A percentile compares a stretch with the other conserved stretches of the same genome.
Conservation (phyloP, 345 rosid species). For the Clarkia xantiana region DNA sequence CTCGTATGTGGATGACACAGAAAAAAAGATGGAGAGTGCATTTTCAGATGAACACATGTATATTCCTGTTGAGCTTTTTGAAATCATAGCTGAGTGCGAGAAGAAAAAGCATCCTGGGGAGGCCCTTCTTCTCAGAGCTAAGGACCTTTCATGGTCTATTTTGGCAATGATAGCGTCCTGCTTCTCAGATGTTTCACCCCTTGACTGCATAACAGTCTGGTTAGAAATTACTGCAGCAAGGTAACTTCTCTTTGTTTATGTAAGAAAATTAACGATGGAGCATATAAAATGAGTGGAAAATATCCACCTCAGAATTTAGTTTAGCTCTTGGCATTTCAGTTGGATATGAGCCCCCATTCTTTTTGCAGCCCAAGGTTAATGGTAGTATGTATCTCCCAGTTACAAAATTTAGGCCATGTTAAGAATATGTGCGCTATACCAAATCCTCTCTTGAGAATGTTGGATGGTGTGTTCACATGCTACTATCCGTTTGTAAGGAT, state of each 20-base stretch:
- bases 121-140: conserved; percentile 71
- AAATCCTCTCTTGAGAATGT: too few species aligned
- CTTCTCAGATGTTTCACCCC: conserved; percentile 72
- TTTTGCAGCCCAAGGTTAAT: too few species aligned
- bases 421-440: too few species aligned
- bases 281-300: too few species aligned
- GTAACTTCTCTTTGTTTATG: conserved; percentile 16
- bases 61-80: conserved; percentile 67
- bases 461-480: too few species aligned
- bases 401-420: too few species aligned
- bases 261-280: too few species aligned
- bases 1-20: conserved; percentile 29
- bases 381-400: too few species aligned
- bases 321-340: too few species aligned
- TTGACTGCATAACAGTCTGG: conserved; percentile 84
- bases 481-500: too few species aligned
- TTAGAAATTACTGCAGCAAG: conserved; percentile 99
- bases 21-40: conserved; percentile 26
- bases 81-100: conserved; percentile 82
- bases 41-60: conserved; percentile 40
- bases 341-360: too few species aligned
- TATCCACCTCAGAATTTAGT: too few species aligned
- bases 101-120: conserved; percentile 70
- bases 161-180: conserved; percentile 96
- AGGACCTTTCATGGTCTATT: conserved; percentile 89